Conservation (phyloP, 805 yeast species). For the Nakazawaea populi region DNA sequence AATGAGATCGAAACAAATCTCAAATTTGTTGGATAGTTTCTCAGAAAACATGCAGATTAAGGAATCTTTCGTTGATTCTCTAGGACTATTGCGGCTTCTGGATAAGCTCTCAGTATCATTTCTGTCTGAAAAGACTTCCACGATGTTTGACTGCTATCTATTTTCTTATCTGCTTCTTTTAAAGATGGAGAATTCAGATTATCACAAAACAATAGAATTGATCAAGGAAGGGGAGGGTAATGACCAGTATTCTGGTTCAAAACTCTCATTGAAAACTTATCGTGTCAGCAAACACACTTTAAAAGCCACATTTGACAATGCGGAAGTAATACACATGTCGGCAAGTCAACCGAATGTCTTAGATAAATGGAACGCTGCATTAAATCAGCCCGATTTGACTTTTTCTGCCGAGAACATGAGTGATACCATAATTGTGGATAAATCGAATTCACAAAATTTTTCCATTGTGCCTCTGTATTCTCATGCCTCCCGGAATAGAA, state of each 20-base stretch:
- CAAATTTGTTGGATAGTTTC: conserved; percentile 14
- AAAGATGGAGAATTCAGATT: not conserved
- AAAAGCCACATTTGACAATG: conserved; percentile 2
- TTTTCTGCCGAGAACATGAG: conserved; percentile 21
- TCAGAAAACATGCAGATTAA: conserved; percentile 3
- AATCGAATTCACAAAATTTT: not conserved
- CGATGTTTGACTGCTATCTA: conserved; percentile 20
- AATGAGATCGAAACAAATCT: conserved; percentile 16
- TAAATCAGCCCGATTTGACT: conserved; percentile 16
- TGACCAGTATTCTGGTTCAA: no score
- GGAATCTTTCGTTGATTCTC: conserved; percentile 15
- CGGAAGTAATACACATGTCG: not conserved
- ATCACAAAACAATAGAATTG: not conserved
- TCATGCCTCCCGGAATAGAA: not conserved
- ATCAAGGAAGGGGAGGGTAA: not conserved
- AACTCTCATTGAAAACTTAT: conserved; percentile 6
- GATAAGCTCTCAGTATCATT: conserved; percentile 17
- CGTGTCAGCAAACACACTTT: conserved; percentile 12
- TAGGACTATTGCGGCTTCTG: conserved; percentile 24
- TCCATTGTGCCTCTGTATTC: not conserved
- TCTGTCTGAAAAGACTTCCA: conserved; percentile 11
- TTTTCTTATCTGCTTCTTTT: conserved; percentile 21
- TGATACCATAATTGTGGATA: conserved; percentile 15
- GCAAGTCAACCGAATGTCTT: conserved; percentile 13
- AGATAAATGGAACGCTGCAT: conserved; percentile 26